Evolutionary conservation across 345 rosid genomes (phyloP), one percentile per base, ranked within the genome.

Genomic region (Clausena lansium): DNA sequence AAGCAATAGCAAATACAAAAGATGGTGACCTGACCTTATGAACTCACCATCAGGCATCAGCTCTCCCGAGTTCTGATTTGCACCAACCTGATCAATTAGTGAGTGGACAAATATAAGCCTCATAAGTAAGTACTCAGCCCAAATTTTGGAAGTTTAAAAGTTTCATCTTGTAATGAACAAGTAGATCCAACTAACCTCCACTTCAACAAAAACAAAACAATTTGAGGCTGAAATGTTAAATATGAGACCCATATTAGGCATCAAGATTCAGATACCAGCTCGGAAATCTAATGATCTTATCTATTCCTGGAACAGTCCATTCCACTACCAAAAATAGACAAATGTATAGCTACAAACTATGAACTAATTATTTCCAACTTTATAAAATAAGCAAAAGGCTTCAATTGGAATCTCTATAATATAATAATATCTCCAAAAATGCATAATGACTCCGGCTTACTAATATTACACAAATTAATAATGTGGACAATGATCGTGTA

Each of bases 71-170:
- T 17, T 19, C 22, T 52, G 57, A 52, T 52, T 68, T 70, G 82
- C 72, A 47, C 54, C 78, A 71, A 84, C 84, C 87, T 76, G 87
- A 76, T 81, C 84, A 76, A 73, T 63, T 73, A 70, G 76, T 64
- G 59, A 76, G 74, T 60, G 84, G 82, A 78, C 80, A 78, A 79
- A 58, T 63, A 73, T 35, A 73, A 81, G 82, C 82, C 82, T 76
- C 81, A n/a, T 52, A 60, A 71, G 60, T 60, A 60, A 71, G 39
- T 52, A 52, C 73, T 67, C 71, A 76, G 71, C 73, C 74, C 66
- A 15, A 2, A 70, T 45, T 14, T 32, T 9, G 7, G 22, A 47
- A 62, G 60, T 64, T 75, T 50, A 22, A 47, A 35, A 32, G 50
- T 50, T 74, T 32, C 47, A 47, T 64, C 50, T 30, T 24, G 6